Percentiles rank a stretch among this genome's conserved stretches.
Conservation (phyloP, 371 early-diverging fungal genomes). For the Choanephora cucurbitarum region DNA sequence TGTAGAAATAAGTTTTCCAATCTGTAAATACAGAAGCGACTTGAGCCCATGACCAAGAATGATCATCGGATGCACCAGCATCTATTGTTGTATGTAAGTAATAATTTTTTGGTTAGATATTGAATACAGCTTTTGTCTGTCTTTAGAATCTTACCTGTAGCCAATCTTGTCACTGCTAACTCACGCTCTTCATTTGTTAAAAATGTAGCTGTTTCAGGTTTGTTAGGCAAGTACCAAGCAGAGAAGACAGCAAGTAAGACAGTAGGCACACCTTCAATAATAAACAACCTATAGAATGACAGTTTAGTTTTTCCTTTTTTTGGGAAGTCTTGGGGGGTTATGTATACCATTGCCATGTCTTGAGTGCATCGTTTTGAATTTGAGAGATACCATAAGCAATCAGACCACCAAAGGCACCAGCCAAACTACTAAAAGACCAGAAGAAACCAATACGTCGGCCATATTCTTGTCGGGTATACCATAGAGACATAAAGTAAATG, state of each 20-base stretch:
- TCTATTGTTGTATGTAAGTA: constrained; percentile 18
- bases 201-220: constrained; percentile 56
- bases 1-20: constrained; percentile 43
- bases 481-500: constrained; percentile 37
- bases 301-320: too few species aligned
- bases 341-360: constrained; percentile 44
- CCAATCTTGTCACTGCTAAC: constrained; percentile 47
- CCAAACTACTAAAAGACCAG: constrained; percentile 45
- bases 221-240: constrained; percentile 56
- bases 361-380: constrained; percentile 27
- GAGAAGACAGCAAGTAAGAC: constrained; percentile 40
- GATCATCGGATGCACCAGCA: constrained; percentile 43
- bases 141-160: constrained; percentile 17
- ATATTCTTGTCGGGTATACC: constrained; percentile 48
- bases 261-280: constrained; percentile 56
- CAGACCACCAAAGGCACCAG: constrained; percentile 47
- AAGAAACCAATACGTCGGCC: constrained; percentile 45
- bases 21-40: constrained; percentile 42
- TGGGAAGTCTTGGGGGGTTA: too few species aligned
- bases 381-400: constrained; percentile 40
- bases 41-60: constrained; percentile 48
- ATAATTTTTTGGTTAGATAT: background rate
- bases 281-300: constrained; percentile 47
- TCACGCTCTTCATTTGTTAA: constrained; percentile 58
- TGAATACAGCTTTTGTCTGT: background rate